phyloP scores from a whole-genome alignment of 345 rosid species.

The Syzygium jambos region DNA sequence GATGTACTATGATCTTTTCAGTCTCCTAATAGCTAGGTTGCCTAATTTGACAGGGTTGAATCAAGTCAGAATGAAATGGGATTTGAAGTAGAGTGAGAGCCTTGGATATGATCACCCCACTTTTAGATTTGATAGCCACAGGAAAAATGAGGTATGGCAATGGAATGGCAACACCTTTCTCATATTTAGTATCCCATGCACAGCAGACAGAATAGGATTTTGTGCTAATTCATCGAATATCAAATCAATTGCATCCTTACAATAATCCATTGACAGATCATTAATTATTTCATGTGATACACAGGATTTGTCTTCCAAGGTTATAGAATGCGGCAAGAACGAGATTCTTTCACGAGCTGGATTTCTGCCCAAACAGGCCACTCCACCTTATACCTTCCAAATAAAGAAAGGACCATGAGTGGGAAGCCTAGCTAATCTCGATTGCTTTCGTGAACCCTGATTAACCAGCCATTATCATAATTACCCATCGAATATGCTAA shows the following conservation, averaged over 20 bases:
- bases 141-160: background rate
- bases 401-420: background rate
- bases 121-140: background rate
- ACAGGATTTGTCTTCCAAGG: background rate
- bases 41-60: background rate
- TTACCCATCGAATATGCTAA: background rate
- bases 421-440: background rate
- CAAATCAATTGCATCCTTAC: background rate
- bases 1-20: background rate
- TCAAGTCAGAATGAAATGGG: background rate
- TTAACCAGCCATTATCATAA: background rate
- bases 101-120: background rate
- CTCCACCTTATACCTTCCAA: background rate
- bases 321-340: background rate
- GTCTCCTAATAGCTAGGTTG: background rate
- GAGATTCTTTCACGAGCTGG: background rate
- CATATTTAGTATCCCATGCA: too few relatives aligned
- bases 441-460: background rate
- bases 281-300: background rate
- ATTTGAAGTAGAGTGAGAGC: background rate
- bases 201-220: background rate
- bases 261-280: background rate
- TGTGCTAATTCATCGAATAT: background rate
- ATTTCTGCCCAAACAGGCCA: background rate
- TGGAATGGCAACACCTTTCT: background rate